A percentile compares a stretch with the other conserved stretches of the same genome.
phyloP scores from a whole-genome alignment of 495 filamentous ascomycete genomes.

The Xylaria grammica region DNA sequence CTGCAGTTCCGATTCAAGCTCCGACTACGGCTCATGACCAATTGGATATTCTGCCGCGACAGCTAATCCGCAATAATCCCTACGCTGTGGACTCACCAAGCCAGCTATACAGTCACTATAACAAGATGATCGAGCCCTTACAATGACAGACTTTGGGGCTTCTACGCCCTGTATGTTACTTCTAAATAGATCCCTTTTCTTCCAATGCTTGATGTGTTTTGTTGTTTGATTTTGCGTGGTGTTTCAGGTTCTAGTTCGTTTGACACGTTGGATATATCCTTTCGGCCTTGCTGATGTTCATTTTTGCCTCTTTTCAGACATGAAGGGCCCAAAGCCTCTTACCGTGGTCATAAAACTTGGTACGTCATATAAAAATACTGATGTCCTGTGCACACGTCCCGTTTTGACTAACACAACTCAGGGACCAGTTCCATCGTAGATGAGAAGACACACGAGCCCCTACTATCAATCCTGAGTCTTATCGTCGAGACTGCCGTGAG shows the following conservation, averaged over 20 bases:
- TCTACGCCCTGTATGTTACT: conserved; percentile 34
- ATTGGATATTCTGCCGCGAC: background rate
- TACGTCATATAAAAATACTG: conserved; percentile 50
- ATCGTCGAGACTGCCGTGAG: conserved; percentile 92
- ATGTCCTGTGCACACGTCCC: background rate
- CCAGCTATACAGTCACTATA: background rate
- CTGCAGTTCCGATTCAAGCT: conserved; percentile 14
- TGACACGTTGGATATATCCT: background rate
- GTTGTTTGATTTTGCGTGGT: background rate
- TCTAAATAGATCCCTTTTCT: conserved; percentile 11
- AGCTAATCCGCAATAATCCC: background rate
- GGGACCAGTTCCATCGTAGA: conserved; percentile 98
- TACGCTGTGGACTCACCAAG: background rate
- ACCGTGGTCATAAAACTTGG: conserved; percentile 95
- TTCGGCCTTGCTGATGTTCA: conserved; percentile 21
- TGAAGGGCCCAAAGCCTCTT: conserved; percentile 60
- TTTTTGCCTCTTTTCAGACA: conserved; percentile 36
- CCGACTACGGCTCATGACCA: conserved; percentile 3
- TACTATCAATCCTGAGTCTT: conserved; percentile 83
- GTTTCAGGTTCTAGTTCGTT: background rate
- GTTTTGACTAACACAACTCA: conserved; percentile 40
- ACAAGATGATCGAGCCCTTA: conserved; percentile 16
- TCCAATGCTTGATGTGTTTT: background rate
- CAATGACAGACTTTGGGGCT: conserved; percentile 31
- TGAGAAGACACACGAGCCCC: conserved; percentile 95